Base-by-base conservation (phyloP, 2,329 filamentous ascomycete genomes). In the Fusarium sp. region DNA sequence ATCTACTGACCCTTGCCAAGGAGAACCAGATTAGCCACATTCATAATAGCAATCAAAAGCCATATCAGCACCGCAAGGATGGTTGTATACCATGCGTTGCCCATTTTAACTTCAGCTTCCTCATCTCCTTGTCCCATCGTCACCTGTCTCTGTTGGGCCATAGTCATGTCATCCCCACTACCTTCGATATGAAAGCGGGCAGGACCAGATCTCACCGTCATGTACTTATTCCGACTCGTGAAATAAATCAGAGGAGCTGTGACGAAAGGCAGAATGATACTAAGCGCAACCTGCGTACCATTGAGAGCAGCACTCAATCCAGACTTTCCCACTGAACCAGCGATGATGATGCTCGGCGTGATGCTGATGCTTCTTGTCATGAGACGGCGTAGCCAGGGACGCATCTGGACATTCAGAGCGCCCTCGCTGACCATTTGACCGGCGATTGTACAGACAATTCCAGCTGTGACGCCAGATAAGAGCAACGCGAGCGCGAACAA, bases 341-440 rank as follows among this genome's bases (percentile, higher is more conserved):
- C 93, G 62, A 97, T 93, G 74, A 96, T 89, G 77, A 97, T 93
- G 61, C 87, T 90, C 0, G 93, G 93, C 2, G 89, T 89, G 76
- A 97, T 94, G 74, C 90, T 93, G 76, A 97, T 92, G 49, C 86
- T 87, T 26, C 93, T 87, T 0, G 93, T 96, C 49, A 95, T 79
- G 6, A 96, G 84, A 13, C 93, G 86, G 4, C 93, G 89, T 11
- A 94, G 74, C 93, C 93, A 97, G 0, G 93, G 79, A 33, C 30
- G 30, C 30, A 33, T 33, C 7, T 80, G 87, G 91, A 92, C 94
- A 7, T 59, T 44, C 0, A 97, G 78, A 63, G 93, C 92, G 8
- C 93, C 93, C 77, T 96, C 93, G 65, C 89, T 90, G 22, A 97
- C 90, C 89, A 97, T 96, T 77, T 97, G 93, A 0, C 93, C 93